Evolutionary conservation across 768 basidiomycete genomes (phyloP).

Genomic region (Kwoniella pini): DNA sequence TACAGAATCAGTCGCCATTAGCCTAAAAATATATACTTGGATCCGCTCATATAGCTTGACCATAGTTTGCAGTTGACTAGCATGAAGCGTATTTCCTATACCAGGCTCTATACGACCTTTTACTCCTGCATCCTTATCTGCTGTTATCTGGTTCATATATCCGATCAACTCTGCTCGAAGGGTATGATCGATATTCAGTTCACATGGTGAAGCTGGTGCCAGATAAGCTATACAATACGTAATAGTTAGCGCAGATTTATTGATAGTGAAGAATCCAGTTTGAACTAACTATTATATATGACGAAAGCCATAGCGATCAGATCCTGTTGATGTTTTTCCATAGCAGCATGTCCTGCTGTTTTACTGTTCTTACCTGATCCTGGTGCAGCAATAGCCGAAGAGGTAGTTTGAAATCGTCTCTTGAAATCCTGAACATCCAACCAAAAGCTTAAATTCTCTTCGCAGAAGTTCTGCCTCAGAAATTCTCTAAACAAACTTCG

Average conservation of each 20-base stretch:
- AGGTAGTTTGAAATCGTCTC: conserved; percentile 91
- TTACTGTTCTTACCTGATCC: conserved; percentile 54
- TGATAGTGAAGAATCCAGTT: too few relatives aligned
- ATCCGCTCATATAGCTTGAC: conserved; percentile 93
- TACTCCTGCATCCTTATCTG: conserved; percentile 55
- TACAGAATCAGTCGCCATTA: conserved; percentile 99
- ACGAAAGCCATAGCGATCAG: conserved; percentile 91
- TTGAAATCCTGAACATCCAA: conserved; percentile 97
- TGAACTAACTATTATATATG: conserved; percentile 58
- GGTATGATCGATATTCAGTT: conserved; percentile 97
- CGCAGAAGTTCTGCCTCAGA: conserved; percentile 90
- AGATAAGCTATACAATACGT: conserved; percentile 67
- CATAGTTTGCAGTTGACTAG: conserved; percentile 91
- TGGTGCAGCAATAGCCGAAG: conserved; percentile 68
- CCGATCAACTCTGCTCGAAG: conserved; percentile 90
- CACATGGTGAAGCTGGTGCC: conserved; percentile 90
- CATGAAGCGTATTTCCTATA: conserved; percentile 78
- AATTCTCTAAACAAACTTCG: conserved; percentile 92
- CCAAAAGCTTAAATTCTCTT: conserved; percentile 98
- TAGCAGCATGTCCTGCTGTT: conserved; percentile 60
- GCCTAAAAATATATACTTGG: conserved; percentile 90
- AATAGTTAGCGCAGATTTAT: not conserved
- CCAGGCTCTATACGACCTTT: conserved; percentile 67
- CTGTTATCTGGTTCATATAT: conserved; percentile 88
- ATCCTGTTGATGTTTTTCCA: conserved; percentile 96